These are phyloP conservation scores for Cicer judaicum DNA, from an alignment of 306 rosid species.

Conservation along the genomic window DNA sequence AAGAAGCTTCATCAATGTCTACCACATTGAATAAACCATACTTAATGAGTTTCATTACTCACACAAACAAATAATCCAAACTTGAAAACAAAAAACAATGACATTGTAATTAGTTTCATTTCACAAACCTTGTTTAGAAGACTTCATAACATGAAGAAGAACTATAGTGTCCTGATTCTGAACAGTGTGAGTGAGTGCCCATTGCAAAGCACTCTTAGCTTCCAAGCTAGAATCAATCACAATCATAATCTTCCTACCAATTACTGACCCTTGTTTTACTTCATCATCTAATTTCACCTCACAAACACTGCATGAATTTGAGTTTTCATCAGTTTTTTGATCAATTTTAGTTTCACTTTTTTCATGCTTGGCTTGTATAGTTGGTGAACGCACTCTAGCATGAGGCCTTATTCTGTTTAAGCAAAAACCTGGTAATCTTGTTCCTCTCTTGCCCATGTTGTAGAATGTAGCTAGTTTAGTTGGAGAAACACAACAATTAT, in stretches of 20 bases:
- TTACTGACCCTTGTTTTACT: slow-evolving; percentile 49
- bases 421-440: slow-evolving; percentile 79
- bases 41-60: slow-evolving; percentile 8
- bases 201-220: slow-evolving; percentile 84
- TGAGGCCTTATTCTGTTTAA: slow-evolving; percentile 88
- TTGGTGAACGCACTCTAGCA: slow-evolving; percentile 78
- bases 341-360: slow-evolving; percentile 40
- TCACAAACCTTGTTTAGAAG: slow-evolving; percentile 75
- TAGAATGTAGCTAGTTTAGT: slow-evolving; percentile 28
- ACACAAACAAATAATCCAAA: background rate
- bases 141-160: slow-evolving; percentile 77
- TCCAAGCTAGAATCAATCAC: slow-evolving; percentile 91
- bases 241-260: slow-evolving; percentile 80
- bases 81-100: slow-evolving; percentile 12
- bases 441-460: slow-evolving; percentile 78
- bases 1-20: slow-evolving; percentile 58
- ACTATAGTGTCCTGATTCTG: slow-evolving; percentile 75
- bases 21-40: slow-evolving; percentile 24
- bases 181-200: slow-evolving; percentile 89
- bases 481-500: slow-evolving; percentile 43
- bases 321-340: slow-evolving; percentile 40
- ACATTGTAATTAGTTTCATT: background rate
- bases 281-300: slow-evolving; percentile 50
- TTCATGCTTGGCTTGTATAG: slow-evolving; percentile 58
- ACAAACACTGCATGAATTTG: slow-evolving; percentile 14